Evolutionary conservation across 352 stramenopile genomes (phyloP), one percentile per base, ranked within the genome.

Genomic region (Globisporangium okanoganense): DNA sequence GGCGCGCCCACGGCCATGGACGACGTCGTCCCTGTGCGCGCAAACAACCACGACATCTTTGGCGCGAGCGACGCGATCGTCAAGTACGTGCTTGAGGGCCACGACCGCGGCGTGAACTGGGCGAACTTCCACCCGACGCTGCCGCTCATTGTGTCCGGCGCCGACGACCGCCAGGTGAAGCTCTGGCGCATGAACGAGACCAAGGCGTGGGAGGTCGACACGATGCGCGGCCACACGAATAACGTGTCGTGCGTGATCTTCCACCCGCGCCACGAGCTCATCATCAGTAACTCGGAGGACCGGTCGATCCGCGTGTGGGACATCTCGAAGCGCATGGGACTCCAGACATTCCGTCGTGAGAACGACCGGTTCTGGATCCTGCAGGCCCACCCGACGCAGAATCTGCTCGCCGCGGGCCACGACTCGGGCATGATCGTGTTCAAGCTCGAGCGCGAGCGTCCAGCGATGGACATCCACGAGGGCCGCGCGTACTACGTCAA

Each of bases 371-470:
- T 99, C 75, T 99, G 97, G 97, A 99, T 99, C 69, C 70, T 96
- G 22, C 88, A 94, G 0, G 96, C 96, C 0, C 97, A 99, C 76
- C 88, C 92, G 31, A 90, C 87, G 49, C 96, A 99, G 72, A 99
- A 99, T 74, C 78, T 99, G 33, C 81, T 99, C 29, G 98, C 97
- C 20, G 98, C 98, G 4, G 98, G 98, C 52, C 98, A 99, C 71
- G 98, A 99, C 78, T 98, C 90, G n/a, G 98, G 98, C 70, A 99
- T 99, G 95, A 98, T 99, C 75, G 97, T 99, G 14, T 99, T 99
- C 79, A 99, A 99, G 76, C 81, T 99, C 43, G 89, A 97, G 67
- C 88, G 98, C 49, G 98, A 99, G 66, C 90, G 98, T 54, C 97
- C 97, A 0, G 96, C 98, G 14, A 97, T 97, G 74, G 85, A 94